These are phyloP conservation scores for Scytalidium sp. DNA, from an alignment of 2,329 filamentous ascomycete species.

Conservation along the genomic window DNA sequence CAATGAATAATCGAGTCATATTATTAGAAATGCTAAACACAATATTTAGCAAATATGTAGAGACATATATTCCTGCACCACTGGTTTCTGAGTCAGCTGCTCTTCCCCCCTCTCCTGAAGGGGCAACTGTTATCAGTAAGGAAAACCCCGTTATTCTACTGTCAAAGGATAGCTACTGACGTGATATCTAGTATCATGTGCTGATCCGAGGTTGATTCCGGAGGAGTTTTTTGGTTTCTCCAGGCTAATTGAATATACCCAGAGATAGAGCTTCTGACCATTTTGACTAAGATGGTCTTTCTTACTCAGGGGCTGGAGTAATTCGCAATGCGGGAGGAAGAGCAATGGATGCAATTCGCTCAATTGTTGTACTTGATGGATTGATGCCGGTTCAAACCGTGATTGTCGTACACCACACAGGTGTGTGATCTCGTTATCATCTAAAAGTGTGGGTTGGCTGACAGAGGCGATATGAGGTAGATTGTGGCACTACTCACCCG, in stretches of 20 bases:
- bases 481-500: conserved; percentile 12
- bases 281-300: neutral
- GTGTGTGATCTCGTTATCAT: neutral
- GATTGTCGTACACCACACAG: neutral
- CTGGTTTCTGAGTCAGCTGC: neutral
- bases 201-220: neutral
- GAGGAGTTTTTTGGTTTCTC: neutral
- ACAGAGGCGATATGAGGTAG: neutral
- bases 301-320: neutral
- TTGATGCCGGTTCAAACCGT: neutral
- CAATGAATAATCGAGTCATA: neutral
- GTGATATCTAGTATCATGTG: neutral
- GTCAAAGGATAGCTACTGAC: neutral
- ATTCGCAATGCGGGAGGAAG: neutral
- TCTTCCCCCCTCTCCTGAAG: neutral
- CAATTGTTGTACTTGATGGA: neutral
- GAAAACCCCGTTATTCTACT: neutral
- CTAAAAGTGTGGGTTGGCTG: neutral
- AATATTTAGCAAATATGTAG: neutral
- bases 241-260: neutral
- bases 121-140: neutral
- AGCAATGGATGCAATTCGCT: neutral
- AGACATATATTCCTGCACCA: neutral
- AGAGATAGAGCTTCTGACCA: too few relatives aligned
- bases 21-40: neutral